phyloP scores from a whole-genome alignment of 2,329 filamentous ascomycete species.

The Taxawa tesnikishii region DNA sequence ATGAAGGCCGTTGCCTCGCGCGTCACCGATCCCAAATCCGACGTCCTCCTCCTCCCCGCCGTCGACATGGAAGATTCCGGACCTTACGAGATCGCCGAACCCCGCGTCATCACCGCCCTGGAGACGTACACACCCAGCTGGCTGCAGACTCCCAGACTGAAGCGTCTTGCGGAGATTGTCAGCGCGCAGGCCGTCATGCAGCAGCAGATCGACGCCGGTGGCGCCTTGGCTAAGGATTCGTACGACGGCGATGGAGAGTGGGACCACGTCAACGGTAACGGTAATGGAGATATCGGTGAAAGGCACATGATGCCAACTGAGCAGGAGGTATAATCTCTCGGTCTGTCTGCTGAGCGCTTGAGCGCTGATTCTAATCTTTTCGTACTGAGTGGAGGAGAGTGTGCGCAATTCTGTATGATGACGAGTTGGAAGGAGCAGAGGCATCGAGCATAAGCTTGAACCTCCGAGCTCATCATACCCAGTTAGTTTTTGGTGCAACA shows the following conservation, averaged over 20 bases:
- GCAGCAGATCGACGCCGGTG: constrained; percentile 22
- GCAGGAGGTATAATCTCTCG: no score
- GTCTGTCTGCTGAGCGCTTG: no score
- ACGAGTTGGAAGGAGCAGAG: no score
- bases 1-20: constrained; percentile 98
- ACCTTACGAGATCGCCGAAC: constrained; percentile 96
- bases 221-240: constrained; percentile 3
- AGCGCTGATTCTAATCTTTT: no score
- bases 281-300: not conserved
- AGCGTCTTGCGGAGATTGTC: constrained; percentile 95
- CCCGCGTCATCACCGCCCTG: constrained; percentile 84
- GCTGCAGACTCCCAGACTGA: constrained; percentile 91
- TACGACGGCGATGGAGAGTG: constrained; percentile 6
- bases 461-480: no score
- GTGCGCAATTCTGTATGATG: no score
- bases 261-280: constrained; percentile 6
- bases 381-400: no score
- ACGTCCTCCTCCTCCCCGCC: constrained; percentile 81
- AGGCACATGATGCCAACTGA: no score
- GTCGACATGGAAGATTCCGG: constrained; percentile 99
- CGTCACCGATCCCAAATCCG: constrained; percentile 88
- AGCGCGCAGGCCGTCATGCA: constrained; percentile 93
- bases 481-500: no score
- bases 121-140: constrained; percentile 98
- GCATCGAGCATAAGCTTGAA: no score